Evolutionary conservation across 108 stramenopile genomes (phyloP).

Genomic region (Aureococcus anophagefferens): DNA sequence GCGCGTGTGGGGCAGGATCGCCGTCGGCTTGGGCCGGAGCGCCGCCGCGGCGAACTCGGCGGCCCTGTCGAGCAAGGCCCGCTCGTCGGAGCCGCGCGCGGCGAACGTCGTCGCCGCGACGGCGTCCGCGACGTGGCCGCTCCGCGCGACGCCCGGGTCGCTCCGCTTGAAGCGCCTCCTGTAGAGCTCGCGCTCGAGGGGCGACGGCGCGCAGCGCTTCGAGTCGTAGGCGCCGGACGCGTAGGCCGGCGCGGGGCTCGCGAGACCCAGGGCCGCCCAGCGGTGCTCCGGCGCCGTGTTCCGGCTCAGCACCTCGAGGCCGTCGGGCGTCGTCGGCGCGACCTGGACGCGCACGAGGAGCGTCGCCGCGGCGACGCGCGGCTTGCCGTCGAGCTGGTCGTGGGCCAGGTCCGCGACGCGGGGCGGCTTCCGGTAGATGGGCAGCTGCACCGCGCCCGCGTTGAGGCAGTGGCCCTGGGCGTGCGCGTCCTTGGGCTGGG

Average conservation of each 20-base stretch:
- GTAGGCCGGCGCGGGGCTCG: background rate
- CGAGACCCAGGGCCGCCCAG: constrained; percentile 7
- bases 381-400: background rate
- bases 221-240: constrained; percentile 4
- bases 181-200: constrained; percentile 6
- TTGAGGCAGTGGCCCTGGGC: constrained; percentile 8
- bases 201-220: background rate
- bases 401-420: background rate
- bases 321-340: constrained; percentile 7
- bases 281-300: background rate
- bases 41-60: no score
- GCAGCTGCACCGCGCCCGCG: constrained; percentile 11
- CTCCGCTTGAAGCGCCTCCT: background rate
- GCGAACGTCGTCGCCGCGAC: background rate
- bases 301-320: background rate
- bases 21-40: background rate
- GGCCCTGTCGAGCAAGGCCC: background rate
- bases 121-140: background rate
- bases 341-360: constrained; percentile 11
- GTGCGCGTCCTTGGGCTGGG: constrained; percentile 5
- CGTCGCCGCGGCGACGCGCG: background rate
- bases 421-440: background rate
- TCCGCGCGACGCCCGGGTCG: background rate
- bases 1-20: background rate
- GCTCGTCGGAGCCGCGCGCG: background rate